Evolutionary conservation across 2,329 filamentous ascomycete species (phyloP).

Genomic region (Neopestalotiopsis sp.): DNA sequence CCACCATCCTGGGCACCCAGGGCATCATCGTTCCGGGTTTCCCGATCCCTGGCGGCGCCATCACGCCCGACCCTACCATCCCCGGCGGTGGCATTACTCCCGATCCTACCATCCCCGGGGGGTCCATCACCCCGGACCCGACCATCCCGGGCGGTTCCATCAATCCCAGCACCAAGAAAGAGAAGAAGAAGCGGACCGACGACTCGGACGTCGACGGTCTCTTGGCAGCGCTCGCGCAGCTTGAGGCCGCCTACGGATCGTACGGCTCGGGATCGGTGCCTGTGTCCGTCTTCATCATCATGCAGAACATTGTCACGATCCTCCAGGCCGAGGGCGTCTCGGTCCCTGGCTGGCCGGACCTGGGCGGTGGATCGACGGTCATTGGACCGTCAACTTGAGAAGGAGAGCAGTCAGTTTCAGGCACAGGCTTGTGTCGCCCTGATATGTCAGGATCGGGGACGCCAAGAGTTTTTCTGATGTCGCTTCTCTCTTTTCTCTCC

Average conservation of each 20-base stretch:
- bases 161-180: slow-evolving; percentile 20
- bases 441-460: background rate
- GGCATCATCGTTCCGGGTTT: slow-evolving; percentile 18
- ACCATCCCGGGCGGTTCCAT: slow-evolving; percentile 21
- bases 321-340: slow-evolving; percentile 29
- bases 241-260: slow-evolving; percentile 30
- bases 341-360: slow-evolving; percentile 31
- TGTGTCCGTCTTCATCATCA: slow-evolving; percentile 29
- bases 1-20: slow-evolving; percentile 26
- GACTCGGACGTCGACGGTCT: slow-evolving; percentile 25
- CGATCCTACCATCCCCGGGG: slow-evolving; percentile 37
- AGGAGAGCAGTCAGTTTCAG: background rate
- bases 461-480: background rate
- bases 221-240: slow-evolving; percentile 24
- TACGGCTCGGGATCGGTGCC: slow-evolving; percentile 29
- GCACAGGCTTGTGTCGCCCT: slow-evolving; percentile 1
- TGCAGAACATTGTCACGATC: slow-evolving; percentile 31
- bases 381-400: slow-evolving; percentile 25
- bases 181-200: background rate
- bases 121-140: slow-evolving; percentile 30
- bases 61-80: slow-evolving; percentile 34
- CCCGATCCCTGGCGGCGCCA: slow-evolving; percentile 35
- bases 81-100: slow-evolving; percentile 35
- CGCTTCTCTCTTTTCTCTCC: slow-evolving; percentile 19
- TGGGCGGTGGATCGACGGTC: slow-evolving; percentile 27